Base-by-base conservation (phyloP, 768 basidiomycete genomes). In the Rhodosporidiobolus sp. region DNA sequence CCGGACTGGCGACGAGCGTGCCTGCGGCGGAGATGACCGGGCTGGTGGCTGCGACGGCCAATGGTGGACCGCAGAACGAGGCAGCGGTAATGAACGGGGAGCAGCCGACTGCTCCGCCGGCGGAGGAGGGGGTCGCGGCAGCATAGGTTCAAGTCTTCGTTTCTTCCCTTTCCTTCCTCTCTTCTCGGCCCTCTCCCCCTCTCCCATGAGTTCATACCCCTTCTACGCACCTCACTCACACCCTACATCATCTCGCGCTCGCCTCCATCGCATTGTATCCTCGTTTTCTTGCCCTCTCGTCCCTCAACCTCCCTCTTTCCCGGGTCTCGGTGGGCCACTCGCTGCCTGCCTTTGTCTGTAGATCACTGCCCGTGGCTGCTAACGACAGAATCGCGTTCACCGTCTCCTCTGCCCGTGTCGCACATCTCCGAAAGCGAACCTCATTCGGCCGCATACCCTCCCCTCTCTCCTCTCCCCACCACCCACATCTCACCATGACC, bases 21-120 rank as follows among this genome's bases (percentile, higher is more conserved):
- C 71, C 71, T 0, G 71, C 62, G 30, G 66, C 50, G 19, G 71
- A 72, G 66, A 34, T 72, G 43, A n/a, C 35, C 45, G 71, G 71
- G 1, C 20, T 72, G 17, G 71, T 32, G 9, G 52, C 67, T 38
- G 71, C 66, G 11, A 66, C 67, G 26, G 38, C 58, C 56, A 72
- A 72, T 38, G 71, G 71, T 12, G 71, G 71, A 1, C 56, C 57
- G 16, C 50, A 54, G 30, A 72, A 72, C 62, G 65, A 72, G 50
- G 52, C 71, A 26, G 66, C 66, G 8, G 50, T 72, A 34, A 72
- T 72, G 71, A 26, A 50, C 55, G 70, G 70, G 17, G 70, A 72
- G 57, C 65, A 67, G 57, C 70, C 70, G 5, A 52, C 62, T 19
- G 55, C 59, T 1, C n/a, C 28, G 22, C 20, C 17, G 17, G 9